phyloP scores from a whole-genome alignment of 2,329 filamentous ascomycete species.

The Ophiostoma australiae region DNA sequence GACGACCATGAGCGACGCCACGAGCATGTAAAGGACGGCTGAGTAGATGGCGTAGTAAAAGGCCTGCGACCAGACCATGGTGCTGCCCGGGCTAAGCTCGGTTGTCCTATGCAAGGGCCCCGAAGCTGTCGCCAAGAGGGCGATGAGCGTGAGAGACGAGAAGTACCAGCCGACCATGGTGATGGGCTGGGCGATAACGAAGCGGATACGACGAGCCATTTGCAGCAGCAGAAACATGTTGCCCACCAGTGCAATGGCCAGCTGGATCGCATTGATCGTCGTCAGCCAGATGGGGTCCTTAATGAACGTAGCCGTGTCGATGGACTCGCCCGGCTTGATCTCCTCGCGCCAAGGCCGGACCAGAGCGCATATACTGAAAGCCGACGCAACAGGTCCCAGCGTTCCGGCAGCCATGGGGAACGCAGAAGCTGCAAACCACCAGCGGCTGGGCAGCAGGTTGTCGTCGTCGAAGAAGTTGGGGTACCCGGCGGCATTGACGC shows the following conservation, averaged over 20 bases:
- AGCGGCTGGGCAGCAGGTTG: slow-evolving; percentile 42
- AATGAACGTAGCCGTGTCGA: slow-evolving; percentile 50
- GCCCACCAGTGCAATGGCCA: slow-evolving; percentile 68
- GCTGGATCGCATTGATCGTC: slow-evolving; percentile 69
- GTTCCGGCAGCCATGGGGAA: slow-evolving; percentile 80
- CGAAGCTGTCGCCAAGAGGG: slow-evolving; percentile 60
- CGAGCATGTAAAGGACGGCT: slow-evolving; percentile 72
- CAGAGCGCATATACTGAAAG: slow-evolving; percentile 82
- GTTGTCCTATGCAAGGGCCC: slow-evolving; percentile 45
- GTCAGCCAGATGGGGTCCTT: slow-evolving; percentile 66
- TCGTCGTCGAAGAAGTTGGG: slow-evolving; percentile 9
- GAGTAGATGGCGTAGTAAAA: slow-evolving; percentile 84
- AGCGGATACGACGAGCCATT: slow-evolving; percentile 75
- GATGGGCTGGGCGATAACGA: slow-evolving; percentile 73
- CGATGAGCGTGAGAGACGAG: slow-evolving; percentile 59
- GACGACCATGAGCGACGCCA: slow-evolving; percentile 68
- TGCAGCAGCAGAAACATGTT: slow-evolving; percentile 82
- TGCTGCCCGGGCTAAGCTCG: slow-evolving; percentile 36
- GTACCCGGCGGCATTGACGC: not conserved
- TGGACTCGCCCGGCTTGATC: slow-evolving; percentile 43
- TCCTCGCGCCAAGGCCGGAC: slow-evolving; percentile 71
- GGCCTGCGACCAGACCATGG: slow-evolving; percentile 68
- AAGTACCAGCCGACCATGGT: slow-evolving; percentile 77
- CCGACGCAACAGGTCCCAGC: slow-evolving; percentile 78
- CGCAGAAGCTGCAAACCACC: slow-evolving; percentile 60